These are phyloP conservation scores for Musa itinerans DNA, from an alignment of 176 grass and related monocot species.

Conservation along the genomic window DNA sequence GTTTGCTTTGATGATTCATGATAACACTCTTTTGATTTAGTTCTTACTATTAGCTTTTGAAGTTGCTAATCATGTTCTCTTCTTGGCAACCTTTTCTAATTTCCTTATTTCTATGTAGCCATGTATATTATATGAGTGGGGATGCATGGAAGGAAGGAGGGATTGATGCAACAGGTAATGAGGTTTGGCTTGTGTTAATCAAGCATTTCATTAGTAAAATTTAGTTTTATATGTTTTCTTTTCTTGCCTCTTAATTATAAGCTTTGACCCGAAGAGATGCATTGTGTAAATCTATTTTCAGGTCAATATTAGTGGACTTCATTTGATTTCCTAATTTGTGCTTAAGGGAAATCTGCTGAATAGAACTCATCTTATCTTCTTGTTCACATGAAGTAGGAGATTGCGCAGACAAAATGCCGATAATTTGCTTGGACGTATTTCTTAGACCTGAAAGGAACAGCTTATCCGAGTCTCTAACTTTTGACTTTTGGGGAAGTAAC, in stretches of 20 bases:
- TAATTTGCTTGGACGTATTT: not conserved
- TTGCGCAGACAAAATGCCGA: not conserved
- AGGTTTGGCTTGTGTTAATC: not conserved
- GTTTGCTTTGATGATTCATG: too few relatives aligned
- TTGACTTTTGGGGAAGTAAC: not conserved
- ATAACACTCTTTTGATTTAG: not conserved
- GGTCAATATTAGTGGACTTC: not conserved
- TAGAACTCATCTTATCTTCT: not conserved
- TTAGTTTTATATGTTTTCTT: not conserved
- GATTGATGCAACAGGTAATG: slow-evolving; percentile 88
- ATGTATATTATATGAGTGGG: slow-evolving; percentile 94
- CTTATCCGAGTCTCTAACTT: not conserved
- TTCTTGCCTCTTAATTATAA: not conserved
- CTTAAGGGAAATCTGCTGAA: not conserved
- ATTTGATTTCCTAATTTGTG: not conserved
- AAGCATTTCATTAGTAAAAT: not conserved
- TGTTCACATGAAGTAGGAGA: not conserved
- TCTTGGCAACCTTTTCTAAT: slow-evolving; percentile 11
- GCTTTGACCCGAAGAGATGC: not conserved
- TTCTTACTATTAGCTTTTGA: not conserved
- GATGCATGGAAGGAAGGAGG: slow-evolving; percentile 99
- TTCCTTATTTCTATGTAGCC: slow-evolving; percentile 42
- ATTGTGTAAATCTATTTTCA: not conserved
- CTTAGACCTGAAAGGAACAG: too few relatives aligned
- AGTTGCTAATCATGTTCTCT: not conserved